A percentile compares a stretch with the other conserved stretches of the same genome.
Conservation (phyloP, 768 basidiomycete species). For the Kwoniella shandongensis region DNA sequence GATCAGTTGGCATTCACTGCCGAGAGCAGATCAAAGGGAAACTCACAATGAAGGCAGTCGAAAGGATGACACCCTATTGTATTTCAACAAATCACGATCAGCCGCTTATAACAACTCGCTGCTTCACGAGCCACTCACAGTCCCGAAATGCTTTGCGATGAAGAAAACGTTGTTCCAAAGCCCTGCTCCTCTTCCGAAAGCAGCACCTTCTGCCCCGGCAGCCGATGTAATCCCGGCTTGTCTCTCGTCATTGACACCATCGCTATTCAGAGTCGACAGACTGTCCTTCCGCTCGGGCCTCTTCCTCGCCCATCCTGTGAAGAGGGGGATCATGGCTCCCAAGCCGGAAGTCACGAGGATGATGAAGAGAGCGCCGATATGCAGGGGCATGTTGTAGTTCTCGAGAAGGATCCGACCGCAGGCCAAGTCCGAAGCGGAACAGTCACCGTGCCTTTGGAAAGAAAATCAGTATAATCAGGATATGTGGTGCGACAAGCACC, state of each 20-base stretch:
- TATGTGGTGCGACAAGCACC: too few species aligned
- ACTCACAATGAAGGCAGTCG: constrained; percentile 50
- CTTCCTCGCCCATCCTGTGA: constrained; percentile 28
- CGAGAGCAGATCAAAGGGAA: neutral
- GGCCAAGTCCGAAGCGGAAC: constrained; percentile 37
- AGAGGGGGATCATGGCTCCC: constrained; percentile 41
- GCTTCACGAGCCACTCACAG: constrained; percentile 13
- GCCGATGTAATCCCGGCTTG: neutral
- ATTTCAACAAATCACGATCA: neutral
- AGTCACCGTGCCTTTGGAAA: constrained; percentile 37
- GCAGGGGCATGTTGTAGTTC: constrained; percentile 41
- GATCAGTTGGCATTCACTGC: constrained; percentile 9
- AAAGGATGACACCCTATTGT: constrained; percentile 49
- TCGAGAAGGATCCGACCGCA: constrained; percentile 32
- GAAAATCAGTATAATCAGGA: neutral
- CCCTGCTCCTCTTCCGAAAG: constrained; percentile 23
- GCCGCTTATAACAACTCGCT: neutral
- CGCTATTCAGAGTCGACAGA: neutral
- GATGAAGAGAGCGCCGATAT: constrained; percentile 47
- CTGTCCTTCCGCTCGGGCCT: constrained; percentile 1
- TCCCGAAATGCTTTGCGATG: constrained; percentile 47
- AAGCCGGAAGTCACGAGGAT: constrained; percentile 40
- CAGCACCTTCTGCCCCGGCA: constrained; percentile 13
- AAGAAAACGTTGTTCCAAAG: constrained; percentile 43
- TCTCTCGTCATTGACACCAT: constrained; percentile 7